These are phyloP conservation scores for Rhizoclosmatium globosum DNA, from an alignment of 192 early-diverging fungal genomes.

Conservation along the genomic window DNA sequence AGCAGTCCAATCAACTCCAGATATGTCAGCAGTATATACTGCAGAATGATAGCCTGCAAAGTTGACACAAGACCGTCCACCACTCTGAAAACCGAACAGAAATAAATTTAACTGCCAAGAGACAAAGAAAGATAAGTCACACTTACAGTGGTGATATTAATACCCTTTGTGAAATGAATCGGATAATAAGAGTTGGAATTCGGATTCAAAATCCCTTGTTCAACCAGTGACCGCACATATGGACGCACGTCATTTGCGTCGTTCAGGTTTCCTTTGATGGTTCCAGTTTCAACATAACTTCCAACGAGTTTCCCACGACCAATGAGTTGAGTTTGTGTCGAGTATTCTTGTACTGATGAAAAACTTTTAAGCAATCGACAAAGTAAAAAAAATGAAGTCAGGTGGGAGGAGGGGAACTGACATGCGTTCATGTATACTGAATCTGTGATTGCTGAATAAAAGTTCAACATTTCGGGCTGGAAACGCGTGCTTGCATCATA, in stretches of 20 bases:
- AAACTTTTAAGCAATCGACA: background rate
- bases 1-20: conserved; percentile 33
- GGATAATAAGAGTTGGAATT: conserved; percentile 24
- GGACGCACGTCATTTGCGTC: background rate
- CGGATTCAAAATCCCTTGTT: conserved; percentile 16
- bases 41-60: conserved; percentile 1
- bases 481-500: background rate
- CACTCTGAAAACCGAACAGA: background rate
- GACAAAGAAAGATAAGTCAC: too few species aligned
- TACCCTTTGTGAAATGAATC: conserved; percentile 20
- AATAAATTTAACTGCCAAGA: too few species aligned
- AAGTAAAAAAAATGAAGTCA: background rate
- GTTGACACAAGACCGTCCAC: background rate
- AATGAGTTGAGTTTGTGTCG: background rate
- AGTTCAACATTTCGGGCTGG: background rate
- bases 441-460: background rate
- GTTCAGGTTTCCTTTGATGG: background rate
- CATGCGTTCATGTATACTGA: background rate
- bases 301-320: background rate
- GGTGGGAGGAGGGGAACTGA: background rate
- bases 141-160: background rate
- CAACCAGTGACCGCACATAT: conserved; percentile 10
- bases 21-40: conserved; percentile 36
- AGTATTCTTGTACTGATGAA: background rate
- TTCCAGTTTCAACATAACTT: background rate